Base-by-base conservation (phyloP, 1,139 yeast genomes). In the Magnusiomyces tetraspermus region DNA sequence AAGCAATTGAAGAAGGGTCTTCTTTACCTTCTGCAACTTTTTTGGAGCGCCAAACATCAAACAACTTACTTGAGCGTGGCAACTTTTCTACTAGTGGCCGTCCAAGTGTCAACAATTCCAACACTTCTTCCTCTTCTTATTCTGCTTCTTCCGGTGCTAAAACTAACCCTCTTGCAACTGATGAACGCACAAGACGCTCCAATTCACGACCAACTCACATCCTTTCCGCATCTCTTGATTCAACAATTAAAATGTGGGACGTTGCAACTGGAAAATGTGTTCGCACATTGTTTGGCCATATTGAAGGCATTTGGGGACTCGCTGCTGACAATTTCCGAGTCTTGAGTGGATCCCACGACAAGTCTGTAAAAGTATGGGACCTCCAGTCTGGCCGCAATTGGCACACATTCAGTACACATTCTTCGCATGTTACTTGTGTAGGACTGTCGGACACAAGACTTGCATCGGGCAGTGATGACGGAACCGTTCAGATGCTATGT, bases 301-400 rank as follows among this genome's bases (percentile, higher is more conserved):
- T 90, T 52, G 97, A 92, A 68, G 97, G 97, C 21, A 96, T 92
- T 21, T 90, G 97, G 97, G 87, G 92, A 42, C 85, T 92, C 56
- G 88, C 92, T 19, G 95, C 97, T 0, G 97, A 92, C 71, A 89
- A 92, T 45, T 92, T 92, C 74, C 77, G 98, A 59, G 85, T 92
- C 46, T 85, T 90, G 17, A 83, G 94, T 64, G 97, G 97, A 1
- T 92, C 96, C 1, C 97, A 90, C 64, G 97, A 92, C 70, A 77
- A 88, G 59, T 74, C 83, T 52, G 85, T 89, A 57, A 92, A 92
- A 68, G 87, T 92, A 5, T 92, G 97, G 97, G 98, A 92, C 67
- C 72, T 92, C 58, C 97, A 90, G 67, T 81, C 83, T 60, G 97
- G 98, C 19, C 83, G 84, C 64, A 88, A 97, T 68, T 80, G 90